These are phyloP conservation scores for Arthrobotrys megalospora DNA, from an alignment of 2,329 filamentous ascomycete genomes.

Conservation along the genomic window DNA sequence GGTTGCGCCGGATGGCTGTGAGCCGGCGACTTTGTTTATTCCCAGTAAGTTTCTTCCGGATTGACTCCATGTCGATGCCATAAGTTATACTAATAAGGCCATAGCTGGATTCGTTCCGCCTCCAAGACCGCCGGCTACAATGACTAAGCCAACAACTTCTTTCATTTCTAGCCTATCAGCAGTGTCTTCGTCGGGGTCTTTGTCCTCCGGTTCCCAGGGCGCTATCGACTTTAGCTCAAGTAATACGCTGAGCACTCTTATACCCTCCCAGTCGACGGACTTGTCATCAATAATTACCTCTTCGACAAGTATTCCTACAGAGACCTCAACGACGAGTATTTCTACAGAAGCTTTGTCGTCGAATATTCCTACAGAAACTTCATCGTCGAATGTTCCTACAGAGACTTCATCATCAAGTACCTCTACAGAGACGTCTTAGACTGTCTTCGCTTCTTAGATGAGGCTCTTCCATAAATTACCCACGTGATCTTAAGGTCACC, in stretches of 20 bases:
- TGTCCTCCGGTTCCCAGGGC: neutral
- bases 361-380: neutral
- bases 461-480: neutral
- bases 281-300: neutral
- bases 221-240: neutral
- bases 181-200: neutral
- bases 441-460: neutral
- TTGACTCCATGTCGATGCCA: neutral
- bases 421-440: too few relatives aligned
- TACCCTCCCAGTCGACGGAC: neutral
- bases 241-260: neutral
- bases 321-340: neutral
- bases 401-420: neutral
- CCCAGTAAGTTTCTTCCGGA: neutral
- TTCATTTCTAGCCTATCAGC: neutral
- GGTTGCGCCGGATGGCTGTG: constrained; percentile 21
- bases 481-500: constrained; percentile 1
- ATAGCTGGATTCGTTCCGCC: neutral
- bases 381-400: neutral
- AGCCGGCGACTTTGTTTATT: constrained; percentile 12
- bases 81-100: neutral
- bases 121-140: neutral
- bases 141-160: neutral
- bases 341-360: neutral
- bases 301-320: neutral